Base-by-base conservation (phyloP, 192 early-diverging fungal species). In the Kappamyces sp. region DNA sequence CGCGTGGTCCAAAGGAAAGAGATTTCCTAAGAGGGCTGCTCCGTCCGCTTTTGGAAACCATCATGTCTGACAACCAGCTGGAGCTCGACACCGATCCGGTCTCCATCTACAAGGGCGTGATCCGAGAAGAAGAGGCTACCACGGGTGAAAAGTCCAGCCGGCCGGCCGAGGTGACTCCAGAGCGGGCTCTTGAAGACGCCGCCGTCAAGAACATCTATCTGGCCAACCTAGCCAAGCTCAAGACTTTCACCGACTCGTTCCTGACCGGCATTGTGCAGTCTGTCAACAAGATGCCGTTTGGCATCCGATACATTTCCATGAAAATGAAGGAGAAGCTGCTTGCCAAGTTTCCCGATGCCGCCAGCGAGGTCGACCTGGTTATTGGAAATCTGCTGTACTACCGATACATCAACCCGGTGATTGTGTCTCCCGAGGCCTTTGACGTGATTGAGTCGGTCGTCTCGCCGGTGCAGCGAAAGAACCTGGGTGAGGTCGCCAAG, bases 341-440 rank as follows among this genome's bases (percentile, higher is more conserved):
- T 35, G 75, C 71, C 34, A 90, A 93, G 62, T 99, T 97, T 80
- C 87, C 87, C 0, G 73, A 36, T 1, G 9, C 13, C 1, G 84
- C 0, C 51, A 79, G 79, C 34, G 86, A 88, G 55, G 87, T 98
- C 47, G 83, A 86, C 51, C 89, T 87, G 65, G 79, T 94, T 37
- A 85, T 99, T 36, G 94, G 95, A 2, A 90, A 99, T 59, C 73
- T 98, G 60, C 85, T 99, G 31, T 99, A 95, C 76, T 98, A 99
- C 72, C 86, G 94, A 40, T 99, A 97, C 72, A 88, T 99, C 67
- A 98, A 93, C 72, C 97, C 97, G 15, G 95, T 90, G 2, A 97
- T 99, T 60, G 84, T 94, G 61, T 91, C 96, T 15, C 97, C 97
- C 33, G 97, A 99, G 66, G 85, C 86, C 13, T 98, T 92, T 61